These are phyloP conservation scores for Psilocybe azurescens DNA, from an alignment of 768 basidiomycete species.

Conservation along the genomic window DNA sequence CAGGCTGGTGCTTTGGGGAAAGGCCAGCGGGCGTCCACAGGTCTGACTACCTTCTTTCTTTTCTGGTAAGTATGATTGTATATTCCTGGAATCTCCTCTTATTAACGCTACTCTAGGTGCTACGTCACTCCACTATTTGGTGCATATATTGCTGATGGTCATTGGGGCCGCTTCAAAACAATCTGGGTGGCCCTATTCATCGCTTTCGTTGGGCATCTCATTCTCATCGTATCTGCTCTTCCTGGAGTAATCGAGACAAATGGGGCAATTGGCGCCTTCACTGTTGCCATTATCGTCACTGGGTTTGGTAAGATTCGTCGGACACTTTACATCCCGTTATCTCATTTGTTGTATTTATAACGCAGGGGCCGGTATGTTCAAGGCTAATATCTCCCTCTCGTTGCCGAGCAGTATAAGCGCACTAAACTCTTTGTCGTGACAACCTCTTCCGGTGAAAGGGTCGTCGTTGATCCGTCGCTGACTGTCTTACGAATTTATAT, in stretches of 20 bases:
- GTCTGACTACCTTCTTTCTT: slow-evolving; percentile 70
- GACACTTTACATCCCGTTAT: not conserved
- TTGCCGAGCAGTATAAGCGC: slow-evolving; percentile 76
- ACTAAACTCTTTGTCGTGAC: slow-evolving; percentile 57
- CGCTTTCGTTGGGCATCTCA: slow-evolving; percentile 67
- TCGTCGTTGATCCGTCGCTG: slow-evolving; percentile 74
- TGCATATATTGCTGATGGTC: slow-evolving; percentile 73
- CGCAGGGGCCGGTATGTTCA: slow-evolving; percentile 72
- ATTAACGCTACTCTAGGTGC: slow-evolving; percentile 44
- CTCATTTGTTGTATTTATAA: not conserved
- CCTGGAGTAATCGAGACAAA: slow-evolving; percentile 67
- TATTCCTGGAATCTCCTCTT: not conserved
- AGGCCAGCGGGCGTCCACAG: slow-evolving; percentile 75
- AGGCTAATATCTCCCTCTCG: slow-evolving; percentile 79
- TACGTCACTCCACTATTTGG: slow-evolving; percentile 72
- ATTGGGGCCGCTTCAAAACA: slow-evolving; percentile 77
- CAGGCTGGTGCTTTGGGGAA: slow-evolving; percentile 71
- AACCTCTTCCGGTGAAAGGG: slow-evolving; percentile 62
- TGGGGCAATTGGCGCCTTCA: slow-evolving; percentile 55
- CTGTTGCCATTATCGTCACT: slow-evolving; percentile 67
- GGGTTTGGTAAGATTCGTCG: slow-evolving; percentile 39
- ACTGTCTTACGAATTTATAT: slow-evolving; percentile 78
- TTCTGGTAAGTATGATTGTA: slow-evolving; percentile 62
- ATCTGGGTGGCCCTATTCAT: slow-evolving; percentile 64
- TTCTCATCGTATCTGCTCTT: slow-evolving; percentile 66